Evolutionary conservation across 345 rosid genomes (phyloP), one percentile per base, ranked within the genome.

Genomic region (Hevea brasiliensis): DNA sequence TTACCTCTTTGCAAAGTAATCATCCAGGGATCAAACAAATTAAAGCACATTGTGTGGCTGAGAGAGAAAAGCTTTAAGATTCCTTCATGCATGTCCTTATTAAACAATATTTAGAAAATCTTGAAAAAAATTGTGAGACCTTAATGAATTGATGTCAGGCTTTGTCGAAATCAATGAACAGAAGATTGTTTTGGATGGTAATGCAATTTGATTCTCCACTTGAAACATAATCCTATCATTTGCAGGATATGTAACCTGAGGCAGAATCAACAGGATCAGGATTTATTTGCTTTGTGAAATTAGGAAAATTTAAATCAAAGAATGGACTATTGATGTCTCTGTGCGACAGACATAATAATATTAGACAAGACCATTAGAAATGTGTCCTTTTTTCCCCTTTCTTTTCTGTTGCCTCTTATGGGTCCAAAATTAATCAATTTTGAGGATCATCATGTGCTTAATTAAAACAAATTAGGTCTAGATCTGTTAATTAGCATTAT

Each of bases 131-230:
- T 32, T 32, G 37, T 32, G 37, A 32, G 37, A 32, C 37, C 37
- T 1, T 2, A 60, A 27, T 41, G 32, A 40, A 68, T 40, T 62
- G 20, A 10, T 20, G 60, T 32, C 62, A 71, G 50, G 78, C 45
- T 80, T 68, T 40, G 81, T 80, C 86, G 65, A 68, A 70, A 80
- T 80, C 84, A 73, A 70, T 78, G 78, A 75, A 79, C 75, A 81
- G 69, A 53, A 70, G 23, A 27, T 67, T 45, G 58, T 27, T 60
- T 79, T 69, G 80, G 76, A 72, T 27, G 70, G 63, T n/a, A 59
- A 73, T 47, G 76, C 57, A 66, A 73, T 41, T 68, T 63, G 66
- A 61, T 74, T 65, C 66, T 72, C 45, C 51, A 29, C 23, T 51
- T 65, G 37, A 32, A 71, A 27, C 72, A 69, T 37, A 53, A 77